A percentile compares a stretch with the other conserved stretches of the same genome.
Conservation (phyloP, 75 land plant genomes). For the Pinus tabuliformis region DNA sequence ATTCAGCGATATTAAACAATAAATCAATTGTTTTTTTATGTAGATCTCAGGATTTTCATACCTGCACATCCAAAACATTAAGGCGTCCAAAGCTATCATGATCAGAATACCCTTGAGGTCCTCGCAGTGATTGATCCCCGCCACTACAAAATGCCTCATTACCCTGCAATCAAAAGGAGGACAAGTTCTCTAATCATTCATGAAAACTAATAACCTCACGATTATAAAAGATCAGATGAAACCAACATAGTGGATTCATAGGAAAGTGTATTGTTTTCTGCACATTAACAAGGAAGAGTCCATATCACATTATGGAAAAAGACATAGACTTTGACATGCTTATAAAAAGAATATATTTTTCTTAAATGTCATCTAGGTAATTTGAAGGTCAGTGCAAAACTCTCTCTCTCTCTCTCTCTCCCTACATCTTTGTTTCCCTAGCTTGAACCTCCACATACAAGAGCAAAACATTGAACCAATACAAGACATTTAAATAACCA, state of each 20-base stretch:
- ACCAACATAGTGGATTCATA: not conserved
- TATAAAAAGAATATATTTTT: no score
- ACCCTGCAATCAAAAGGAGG: conserved; percentile 46
- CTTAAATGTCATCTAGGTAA: no score
- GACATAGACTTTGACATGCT: not conserved
- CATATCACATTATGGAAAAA: not conserved
- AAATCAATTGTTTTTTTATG: not conserved
- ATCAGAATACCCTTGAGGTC: conserved; percentile 82
- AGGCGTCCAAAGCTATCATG: conserved; percentile 82
- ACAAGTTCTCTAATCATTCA: not conserved
- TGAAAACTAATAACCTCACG: not conserved
- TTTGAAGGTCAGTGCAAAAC: no score
- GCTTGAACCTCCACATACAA: no score
- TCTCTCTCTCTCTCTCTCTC: no score
- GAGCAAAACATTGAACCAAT: no score
- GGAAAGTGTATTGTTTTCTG: not conserved
- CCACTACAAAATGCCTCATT: conserved; percentile 95
- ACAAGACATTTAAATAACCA: no score
- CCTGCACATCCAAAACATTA: conserved; percentile 94
- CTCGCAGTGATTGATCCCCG: conserved; percentile 89
- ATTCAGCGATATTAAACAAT: not conserved
- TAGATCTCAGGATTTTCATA: conserved; percentile 11
- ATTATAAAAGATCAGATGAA: not conserved
- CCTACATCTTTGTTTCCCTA: no score
- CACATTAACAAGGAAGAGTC: not conserved